These are phyloP conservation scores for Achaetomiella virescens DNA, from an alignment of 495 filamentous ascomycete genomes.

Conservation along the genomic window DNA sequence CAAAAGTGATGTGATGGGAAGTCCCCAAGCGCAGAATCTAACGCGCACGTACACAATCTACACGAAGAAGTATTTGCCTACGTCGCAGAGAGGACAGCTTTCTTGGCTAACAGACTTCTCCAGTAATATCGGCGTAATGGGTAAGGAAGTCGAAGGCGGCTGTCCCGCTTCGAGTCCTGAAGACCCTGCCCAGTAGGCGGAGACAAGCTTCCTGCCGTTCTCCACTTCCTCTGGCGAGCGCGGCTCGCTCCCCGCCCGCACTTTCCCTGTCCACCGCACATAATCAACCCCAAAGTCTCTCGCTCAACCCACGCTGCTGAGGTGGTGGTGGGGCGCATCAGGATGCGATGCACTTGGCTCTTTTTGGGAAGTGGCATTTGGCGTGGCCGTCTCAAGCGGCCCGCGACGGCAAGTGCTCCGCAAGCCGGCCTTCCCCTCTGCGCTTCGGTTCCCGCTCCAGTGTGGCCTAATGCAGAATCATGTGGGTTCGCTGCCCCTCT, in stretches of 20 bases:
- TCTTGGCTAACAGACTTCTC: too few species aligned
- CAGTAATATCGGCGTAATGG: too few species aligned
- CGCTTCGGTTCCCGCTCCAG: background rate
- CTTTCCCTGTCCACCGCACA: too few species aligned
- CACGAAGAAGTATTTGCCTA: too few species aligned
- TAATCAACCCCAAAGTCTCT: background rate
- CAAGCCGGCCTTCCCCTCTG: background rate
- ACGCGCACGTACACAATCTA: too few species aligned
- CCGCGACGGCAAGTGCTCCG: conserved; percentile 9
- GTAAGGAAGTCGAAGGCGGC: too few species aligned
- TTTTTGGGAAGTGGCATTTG: conserved; percentile 6
- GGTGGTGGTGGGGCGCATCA: conserved; percentile 2
- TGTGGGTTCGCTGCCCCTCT: background rate
- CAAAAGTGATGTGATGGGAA: too few species aligned
- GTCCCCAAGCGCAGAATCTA: too few species aligned
- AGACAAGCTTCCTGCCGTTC: background rate
- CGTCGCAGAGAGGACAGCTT: too few species aligned
- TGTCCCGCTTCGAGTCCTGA: too few species aligned
- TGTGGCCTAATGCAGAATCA: conserved; percentile 6
- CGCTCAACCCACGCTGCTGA: background rate
- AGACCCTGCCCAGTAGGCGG: too few species aligned
- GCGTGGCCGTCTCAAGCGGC: background rate
- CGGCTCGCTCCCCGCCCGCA: conserved; percentile 1
- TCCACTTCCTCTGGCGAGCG: background rate
- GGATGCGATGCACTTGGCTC: conserved; percentile 6